Conservation (phyloP, 176 grass and related monocot genomes). For the Miscanthus lutarioriparius region DNA sequence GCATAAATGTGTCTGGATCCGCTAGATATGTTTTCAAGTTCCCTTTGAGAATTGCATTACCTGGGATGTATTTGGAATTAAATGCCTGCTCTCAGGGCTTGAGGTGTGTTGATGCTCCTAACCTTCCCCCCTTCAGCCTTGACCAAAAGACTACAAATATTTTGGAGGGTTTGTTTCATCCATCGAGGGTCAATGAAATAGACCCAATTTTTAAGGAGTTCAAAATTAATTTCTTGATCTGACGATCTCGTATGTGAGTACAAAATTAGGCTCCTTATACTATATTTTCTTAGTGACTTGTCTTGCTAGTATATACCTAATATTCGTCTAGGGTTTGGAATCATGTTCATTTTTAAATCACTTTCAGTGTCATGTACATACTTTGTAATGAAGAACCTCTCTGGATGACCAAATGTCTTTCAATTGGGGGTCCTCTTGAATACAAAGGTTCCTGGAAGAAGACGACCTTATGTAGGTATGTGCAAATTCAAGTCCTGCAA, state of each 20-base stretch:
- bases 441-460: conserved; percentile 89
- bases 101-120: not conserved
- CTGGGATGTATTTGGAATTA: not conserved
- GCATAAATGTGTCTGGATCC: not conserved
- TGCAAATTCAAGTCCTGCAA: conserved; percentile 9
- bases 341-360: conserved; percentile 17
- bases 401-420: conserved; percentile 97
- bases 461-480: conserved; percentile 66
- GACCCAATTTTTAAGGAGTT: not conserved
- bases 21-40: not conserved
- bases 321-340: not conserved
- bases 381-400: conserved; percentile 98
- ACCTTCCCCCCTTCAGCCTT: not conserved
- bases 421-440: conserved; percentile 67
- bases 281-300: conserved; percentile 6
- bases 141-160: not conserved
- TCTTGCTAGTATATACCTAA: not conserved
- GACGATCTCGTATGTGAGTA: too few species aligned
- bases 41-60: not conserved
- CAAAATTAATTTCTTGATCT: not conserved
- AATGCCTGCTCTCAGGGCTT: not conserved
- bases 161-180: not conserved
- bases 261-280: not conserved
- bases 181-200: not conserved
- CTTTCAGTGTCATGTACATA: conserved; percentile 93